Conservation (phyloP, 768 basidiomycete genomes). For the Filobasidium wieringae region DNA sequence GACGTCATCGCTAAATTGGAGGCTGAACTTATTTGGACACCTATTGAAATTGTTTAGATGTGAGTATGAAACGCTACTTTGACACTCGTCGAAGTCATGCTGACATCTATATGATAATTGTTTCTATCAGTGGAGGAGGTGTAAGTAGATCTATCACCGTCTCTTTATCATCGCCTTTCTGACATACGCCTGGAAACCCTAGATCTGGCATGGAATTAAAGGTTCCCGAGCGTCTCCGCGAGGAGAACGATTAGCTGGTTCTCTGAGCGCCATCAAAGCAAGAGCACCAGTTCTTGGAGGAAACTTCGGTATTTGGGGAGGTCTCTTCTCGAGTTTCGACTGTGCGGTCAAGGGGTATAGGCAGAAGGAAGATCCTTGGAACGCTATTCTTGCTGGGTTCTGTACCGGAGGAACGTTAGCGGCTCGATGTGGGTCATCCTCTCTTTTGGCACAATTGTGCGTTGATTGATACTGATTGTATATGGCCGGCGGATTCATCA, state of each 20-base stretch:
- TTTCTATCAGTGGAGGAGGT: constrained; percentile 3
- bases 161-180: not conserved
- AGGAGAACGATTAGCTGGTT: constrained; percentile 90
- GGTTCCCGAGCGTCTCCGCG: constrained; percentile 33
- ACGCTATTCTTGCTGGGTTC: constrained; percentile 95
- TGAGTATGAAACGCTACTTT: not conserved
- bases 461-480: not conserved
- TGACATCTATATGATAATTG: not conserved
- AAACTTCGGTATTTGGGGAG: constrained; percentile 65
- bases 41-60: not conserved
- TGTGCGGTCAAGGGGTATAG: constrained; percentile 94
- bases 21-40: too few relatives aligned
- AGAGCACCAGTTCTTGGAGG: constrained; percentile 96
- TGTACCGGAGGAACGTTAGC: constrained; percentile 96
- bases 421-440: constrained; percentile 76
- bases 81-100: not conserved
- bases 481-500: constrained; percentile 41
- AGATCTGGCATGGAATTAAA: constrained; percentile 13
- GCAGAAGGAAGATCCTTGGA: constrained; percentile 98
- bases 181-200: not conserved
- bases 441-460: not conserved
- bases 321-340: constrained; percentile 97
- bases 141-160: not conserved
- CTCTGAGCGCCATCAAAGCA: constrained; percentile 91
- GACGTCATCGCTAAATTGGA: too few relatives aligned